A percentile compares a stretch with the other conserved stretches of the same genome.
These are phyloP conservation scores for Trametes cinnabarina DNA, from an alignment of 768 basidiomycete species.

Conservation along the genomic window DNA sequence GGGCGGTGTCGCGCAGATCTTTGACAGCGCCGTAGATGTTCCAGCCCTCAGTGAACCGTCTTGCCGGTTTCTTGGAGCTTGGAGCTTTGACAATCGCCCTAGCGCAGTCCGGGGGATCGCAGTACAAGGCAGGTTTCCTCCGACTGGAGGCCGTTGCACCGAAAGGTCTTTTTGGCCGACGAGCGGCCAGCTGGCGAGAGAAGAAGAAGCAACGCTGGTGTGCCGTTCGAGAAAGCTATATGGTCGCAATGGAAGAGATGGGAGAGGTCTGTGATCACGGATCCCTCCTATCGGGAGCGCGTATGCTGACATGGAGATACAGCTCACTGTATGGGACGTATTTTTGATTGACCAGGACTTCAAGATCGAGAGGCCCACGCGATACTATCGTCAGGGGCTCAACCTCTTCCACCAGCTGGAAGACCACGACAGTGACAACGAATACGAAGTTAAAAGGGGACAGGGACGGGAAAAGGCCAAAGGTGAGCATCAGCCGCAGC, in stretches of 20 bases:
- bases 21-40: conserved; percentile 70
- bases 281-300: background rate
- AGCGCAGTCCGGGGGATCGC: conserved; percentile 77
- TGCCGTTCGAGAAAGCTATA: conserved; percentile 86
- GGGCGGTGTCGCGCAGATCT: background rate
- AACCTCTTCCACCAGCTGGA: conserved; percentile 51
- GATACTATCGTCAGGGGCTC: conserved; percentile 85
- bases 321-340: conserved; percentile 91
- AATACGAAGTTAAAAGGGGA: conserved; percentile 13
- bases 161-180: conserved; percentile 40
- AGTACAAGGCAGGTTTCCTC: conserved; percentile 89
- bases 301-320: background rate
- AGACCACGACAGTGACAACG: conserved; percentile 24
- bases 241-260: conserved; percentile 83
- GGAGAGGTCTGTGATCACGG: conserved; percentile 58
- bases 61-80: conserved; percentile 89
- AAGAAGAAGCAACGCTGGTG: conserved; percentile 83
- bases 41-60: conserved; percentile 85
- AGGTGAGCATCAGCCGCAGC: conserved; percentile 2
- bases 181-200: conserved; percentile 62
- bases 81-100: conserved; percentile 82
- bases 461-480: conserved; percentile 6
- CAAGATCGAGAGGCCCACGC: conserved; percentile 82
- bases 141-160: conserved; percentile 52
- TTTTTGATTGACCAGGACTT: conserved; percentile 91